Base-by-base conservation (phyloP, 1,284 basidiomycete genomes). In the Sporisorium exsertum region DNA sequence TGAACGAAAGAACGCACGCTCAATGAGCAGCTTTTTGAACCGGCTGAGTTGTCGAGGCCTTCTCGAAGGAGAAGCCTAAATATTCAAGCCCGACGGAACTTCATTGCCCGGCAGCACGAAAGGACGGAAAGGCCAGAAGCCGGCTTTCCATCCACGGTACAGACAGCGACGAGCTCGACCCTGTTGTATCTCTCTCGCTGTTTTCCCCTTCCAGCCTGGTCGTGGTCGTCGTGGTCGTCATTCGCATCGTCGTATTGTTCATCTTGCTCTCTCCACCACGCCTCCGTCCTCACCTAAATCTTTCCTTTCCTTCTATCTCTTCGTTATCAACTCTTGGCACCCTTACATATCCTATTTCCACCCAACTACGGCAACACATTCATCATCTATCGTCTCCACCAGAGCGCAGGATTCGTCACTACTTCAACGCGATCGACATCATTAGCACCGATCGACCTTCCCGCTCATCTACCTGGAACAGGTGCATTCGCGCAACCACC, bases 191-290 rank as follows among this genome's bases (percentile, higher is more conserved):
- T 40, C 12, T 15, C 33, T 13, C 8, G 7, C 33, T 35, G 33
- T 40, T 20, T 50, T 22, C 10, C n/a, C 8, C 47, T 32, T 18
- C 13, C 13, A 5, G 29, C 49, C n/a, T 50, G 16, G 1, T 50
- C 47, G 47, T n/a, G 16, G 27, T 29, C 27, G 20, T 50, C 49
- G 49, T 32, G 29, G 49, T 50, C n/a, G 40, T 43, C 37, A 35
- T 15, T 35, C 35, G 35, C 13, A 35, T 35, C 35, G 10, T 35
- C 35, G 35, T 15, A 15, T 35, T 15, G 45, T 47, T 18, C 24
- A 6, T 47, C 18, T 50, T 18, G 49, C 27, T 49, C 12, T 49
- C 26, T 50, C 49, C 27, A 32, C n/a, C 29, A 20, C 27, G 20
- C 32, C 49, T 32, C 29, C 49, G 27, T 32, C 49, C 29, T 32